Base-by-base conservation (phyloP, 805 yeast genomes). In the Babjeviella inositovora region DNA sequence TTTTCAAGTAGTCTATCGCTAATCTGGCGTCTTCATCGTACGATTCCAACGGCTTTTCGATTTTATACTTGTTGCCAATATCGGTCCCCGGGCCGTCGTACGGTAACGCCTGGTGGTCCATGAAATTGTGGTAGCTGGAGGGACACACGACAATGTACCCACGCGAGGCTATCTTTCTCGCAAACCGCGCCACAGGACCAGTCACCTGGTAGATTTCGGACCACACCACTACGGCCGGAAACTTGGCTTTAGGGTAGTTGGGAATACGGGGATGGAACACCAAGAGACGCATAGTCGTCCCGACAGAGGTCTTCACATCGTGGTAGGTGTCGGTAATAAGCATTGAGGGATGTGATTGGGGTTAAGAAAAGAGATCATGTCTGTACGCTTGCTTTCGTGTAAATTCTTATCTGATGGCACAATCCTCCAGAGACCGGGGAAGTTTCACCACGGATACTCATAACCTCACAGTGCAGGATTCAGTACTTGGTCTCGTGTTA, bases 81-180 rank as follows among this genome's bases (percentile, higher is more conserved):
- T 76, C 87, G 5, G 90, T 79, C 6, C 90, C 90, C 33, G 62
- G 66, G 2, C 38, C 62, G 37, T 77, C 90, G 40, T 77, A 77
- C 5, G 64, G 61, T 42, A 79, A 55, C 2, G 90, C 56, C 24
- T 72, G 72, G 16, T 63, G 65, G 15, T 46, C 57, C 19, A 34
- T 10, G n/a, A 9, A 77, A 42, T 77, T 75, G 43, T 77, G 92
- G 45, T 77, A 77, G 20, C 74, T 70, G 3, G 81, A 70, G 2
- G 90, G 90, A 13, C 76, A 73, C n/a, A 71, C 77, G 14, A 68
- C 82, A 23, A 77, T 70, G 43, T 63, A 77, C 0, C 92, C 92
- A 39, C 72, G 75, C 12, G 80, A 70, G 2, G 87, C 87, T 37
- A 77, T 77, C 33, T 63, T 71, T 35, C 72, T 72, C 15, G 81